Percentiles rank a stretch among this genome's conserved stretches.
Conservation (phyloP, 768 basidiomycete species). For the Hemileccinum rubropunctum region DNA sequence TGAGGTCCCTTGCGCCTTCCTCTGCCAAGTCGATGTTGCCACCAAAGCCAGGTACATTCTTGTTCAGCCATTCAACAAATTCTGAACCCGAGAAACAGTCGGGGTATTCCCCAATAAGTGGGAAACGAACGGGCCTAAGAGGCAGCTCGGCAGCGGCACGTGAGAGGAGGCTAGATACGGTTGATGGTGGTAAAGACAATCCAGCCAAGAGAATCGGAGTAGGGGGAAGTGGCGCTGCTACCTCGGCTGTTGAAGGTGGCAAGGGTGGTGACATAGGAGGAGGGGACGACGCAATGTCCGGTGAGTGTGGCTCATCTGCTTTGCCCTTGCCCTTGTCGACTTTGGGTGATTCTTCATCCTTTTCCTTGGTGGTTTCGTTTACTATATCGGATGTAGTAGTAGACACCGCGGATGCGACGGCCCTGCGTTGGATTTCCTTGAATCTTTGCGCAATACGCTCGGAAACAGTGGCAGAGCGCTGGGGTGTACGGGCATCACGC, state of each 20-base stretch:
- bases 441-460: slow-evolving; percentile 85
- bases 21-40: slow-evolving; percentile 79
- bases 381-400: slow-evolving; percentile 21
- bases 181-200: slow-evolving; percentile 59
- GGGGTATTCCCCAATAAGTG: slow-evolving; percentile 79
- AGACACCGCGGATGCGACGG: slow-evolving; percentile 33
- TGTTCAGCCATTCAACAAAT: slow-evolving; percentile 80
- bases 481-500: slow-evolving; percentile 50
- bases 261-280: slow-evolving; percentile 62
- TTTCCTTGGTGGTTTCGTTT: slow-evolving; percentile 29
- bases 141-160: slow-evolving; percentile 73
- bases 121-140: slow-evolving; percentile 68
- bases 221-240: slow-evolving; percentile 40
- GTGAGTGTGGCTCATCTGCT: slow-evolving; percentile 42
- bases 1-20: slow-evolving; percentile 57
- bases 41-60: slow-evolving; percentile 73
- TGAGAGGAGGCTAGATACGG: slow-evolving; percentile 65
- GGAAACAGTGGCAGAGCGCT: slow-evolving; percentile 75
- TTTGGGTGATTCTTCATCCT: slow-evolving; percentile 42
- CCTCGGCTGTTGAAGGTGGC: slow-evolving; percentile 44
- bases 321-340: slow-evolving; percentile 86
- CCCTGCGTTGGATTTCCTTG: slow-evolving; percentile 69
- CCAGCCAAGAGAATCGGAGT: slow-evolving; percentile 73
- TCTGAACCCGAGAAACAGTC: slow-evolving; percentile 90
- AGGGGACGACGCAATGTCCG: slow-evolving; percentile 46